A percentile compares a stretch with the other conserved stretches of the same genome.
Evolutionary conservation across 2,329 filamentous ascomycete genomes (phyloP).

Genomic region (Chaetomium globosum): DNA sequence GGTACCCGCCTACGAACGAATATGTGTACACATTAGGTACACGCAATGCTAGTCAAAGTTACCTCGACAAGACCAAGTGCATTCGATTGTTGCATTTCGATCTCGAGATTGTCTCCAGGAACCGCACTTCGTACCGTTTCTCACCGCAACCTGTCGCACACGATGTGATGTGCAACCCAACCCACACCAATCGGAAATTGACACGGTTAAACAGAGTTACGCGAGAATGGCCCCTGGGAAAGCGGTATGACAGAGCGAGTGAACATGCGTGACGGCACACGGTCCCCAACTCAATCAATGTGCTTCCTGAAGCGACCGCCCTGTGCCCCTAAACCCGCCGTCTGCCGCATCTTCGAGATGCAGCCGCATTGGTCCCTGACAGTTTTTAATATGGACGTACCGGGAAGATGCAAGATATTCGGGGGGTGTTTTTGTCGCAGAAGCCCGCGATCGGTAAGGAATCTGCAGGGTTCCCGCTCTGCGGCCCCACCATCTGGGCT

Average conservation of each 20-base stretch:
- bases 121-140: constrained; percentile 1
- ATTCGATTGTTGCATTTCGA: not conserved
- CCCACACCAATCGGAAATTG: constrained; percentile 25
- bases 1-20: not conserved
- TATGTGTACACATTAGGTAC: not conserved
- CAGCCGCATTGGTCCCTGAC: constrained; percentile 13
- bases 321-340: constrained; percentile 5
- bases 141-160: constrained; percentile 8
- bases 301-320: not conserved
- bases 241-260: not conserved
- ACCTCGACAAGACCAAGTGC: not conserved
- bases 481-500: not conserved
- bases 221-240: constrained; percentile 13
- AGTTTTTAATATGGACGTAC: constrained; percentile 3
- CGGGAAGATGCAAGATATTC: constrained; percentile 18
- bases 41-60: not conserved
- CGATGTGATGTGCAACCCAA: constrained; percentile 10
- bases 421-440: constrained; percentile 7
- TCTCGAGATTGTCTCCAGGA: not conserved
- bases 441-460: constrained; percentile 3
- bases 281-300: constrained; percentile 1
- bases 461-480: not conserved
- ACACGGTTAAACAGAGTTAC: constrained; percentile 22
- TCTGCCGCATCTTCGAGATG: not conserved
- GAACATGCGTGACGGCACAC: not conserved